Conservation (phyloP, 805 yeast genomes). For the Tetrapisispora fleetii region DNA sequence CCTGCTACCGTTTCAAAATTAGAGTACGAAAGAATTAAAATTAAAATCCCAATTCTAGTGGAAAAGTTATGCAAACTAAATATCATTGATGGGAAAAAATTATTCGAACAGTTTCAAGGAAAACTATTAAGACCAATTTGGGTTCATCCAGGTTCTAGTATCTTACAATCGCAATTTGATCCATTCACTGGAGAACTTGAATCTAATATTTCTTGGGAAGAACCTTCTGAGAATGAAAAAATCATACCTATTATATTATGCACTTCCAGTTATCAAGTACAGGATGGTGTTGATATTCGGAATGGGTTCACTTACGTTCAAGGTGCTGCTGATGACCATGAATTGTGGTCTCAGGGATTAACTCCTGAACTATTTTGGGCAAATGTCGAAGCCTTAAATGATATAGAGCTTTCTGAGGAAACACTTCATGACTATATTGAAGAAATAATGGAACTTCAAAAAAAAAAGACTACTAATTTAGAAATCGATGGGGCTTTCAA, state of each 20-base stretch:
- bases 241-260: slow-evolving; percentile 41
- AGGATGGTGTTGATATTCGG: slow-evolving; percentile 44
- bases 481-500: slow-evolving; percentile 10
- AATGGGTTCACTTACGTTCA: slow-evolving; percentile 60
- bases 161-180: slow-evolving; percentile 17
- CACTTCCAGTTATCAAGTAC: slow-evolving; percentile 53
- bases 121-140: slow-evolving; percentile 59
- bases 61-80: slow-evolving; percentile 34
- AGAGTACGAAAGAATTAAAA: slow-evolving; percentile 44
- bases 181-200: slow-evolving; percentile 25
- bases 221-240: slow-evolving; percentile 24
- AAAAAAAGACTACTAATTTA: background rate
- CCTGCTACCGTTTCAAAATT: slow-evolving; percentile 43
- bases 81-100: slow-evolving; percentile 29
- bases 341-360: slow-evolving; percentile 60
- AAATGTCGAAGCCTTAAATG: slow-evolving; percentile 24
- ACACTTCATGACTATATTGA: slow-evolving; percentile 18
- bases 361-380: slow-evolving; percentile 52
- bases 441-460: background rate
- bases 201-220: slow-evolving; percentile 22
- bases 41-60: slow-evolving; percentile 41
- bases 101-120: slow-evolving; percentile 28
- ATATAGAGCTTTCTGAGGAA: slow-evolving; percentile 22
- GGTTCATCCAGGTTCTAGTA: slow-evolving; percentile 47
- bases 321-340: slow-evolving; percentile 95